Evolutionary conservation across 2,329 filamentous ascomycete species (phyloP), one percentile per base, ranked within the genome.

Genomic region (Teratosphaeriaceae sp.): DNA sequence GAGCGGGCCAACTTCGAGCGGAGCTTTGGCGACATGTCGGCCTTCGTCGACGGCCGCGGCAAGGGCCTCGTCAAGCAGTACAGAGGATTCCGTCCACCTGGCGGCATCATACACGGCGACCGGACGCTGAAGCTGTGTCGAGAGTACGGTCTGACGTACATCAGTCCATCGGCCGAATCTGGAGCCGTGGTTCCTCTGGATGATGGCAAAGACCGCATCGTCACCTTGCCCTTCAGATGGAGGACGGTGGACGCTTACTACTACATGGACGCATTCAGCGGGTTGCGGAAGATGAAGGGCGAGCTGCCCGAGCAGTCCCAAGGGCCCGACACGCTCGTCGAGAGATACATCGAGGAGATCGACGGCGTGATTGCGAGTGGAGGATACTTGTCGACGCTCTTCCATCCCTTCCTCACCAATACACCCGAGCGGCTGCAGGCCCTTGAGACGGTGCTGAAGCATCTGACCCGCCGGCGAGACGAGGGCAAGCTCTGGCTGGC

Each of bases 321-420:
- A 33, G 40, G 39, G 9, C 49, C 54, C 18, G 39, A 49, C 12
- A 42, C 49, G 8, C 42, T 63, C 30, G 52, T 49, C 19, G 24
- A 50, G 22, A 42, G 48, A 12, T 52, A 55, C 20, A 50, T 50
- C 7, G 33, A 29, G n/a, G 51, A 56, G 46, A 53, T 63, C 27
- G 60, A 61, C 40, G 38, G 50, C n/a, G 52, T 53, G 9, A 55
- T 60, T 20, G 42, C 47, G 33, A 49, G 51, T 13, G 54, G 56
- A 11, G 54, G 55, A 9, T 61, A 56, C 40, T 21, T 59, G 20
- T 55, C 56, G 2, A 43, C 61, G 16, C 41, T 63, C 16, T 63
- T 62, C 34, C 60, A 63, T 47, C 60, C 60, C 1, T 63, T 63
- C 43, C 40, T 63, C 29, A 58, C 53, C 13, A 47, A 54, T 31